A percentile compares a stretch with the other conserved stretches of the same genome.
Conservation (phyloP, 768 basidiomycete genomes). For the Neoboletus subvelutipes region DNA sequence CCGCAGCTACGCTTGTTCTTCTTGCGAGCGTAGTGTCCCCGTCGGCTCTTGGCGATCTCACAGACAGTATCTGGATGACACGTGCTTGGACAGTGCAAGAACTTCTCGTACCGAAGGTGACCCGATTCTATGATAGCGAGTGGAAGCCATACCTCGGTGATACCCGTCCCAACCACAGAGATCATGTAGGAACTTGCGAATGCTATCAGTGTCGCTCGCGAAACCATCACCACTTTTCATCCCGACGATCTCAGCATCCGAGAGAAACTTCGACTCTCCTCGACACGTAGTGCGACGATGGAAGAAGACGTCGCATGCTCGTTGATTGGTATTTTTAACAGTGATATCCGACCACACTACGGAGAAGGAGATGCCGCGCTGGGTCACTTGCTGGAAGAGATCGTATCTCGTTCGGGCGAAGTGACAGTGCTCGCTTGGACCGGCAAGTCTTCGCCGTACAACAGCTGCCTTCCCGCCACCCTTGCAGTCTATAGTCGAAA, state of each 20-base stretch:
- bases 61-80: constrained; percentile 6
- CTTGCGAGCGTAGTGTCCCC: neutral
- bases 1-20: neutral
- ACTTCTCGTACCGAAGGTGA: constrained; percentile 9
- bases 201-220: constrained; percentile 3
- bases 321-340: neutral
- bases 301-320: constrained; percentile 11
- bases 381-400: constrained; percentile 8
- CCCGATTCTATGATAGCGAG: constrained; percentile 9
- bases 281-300: neutral
- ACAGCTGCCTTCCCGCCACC: constrained; percentile 8
- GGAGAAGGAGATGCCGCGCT: constrained; percentile 3
- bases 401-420: constrained; percentile 1
- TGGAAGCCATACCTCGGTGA: constrained; percentile 15
- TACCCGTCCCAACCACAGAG: neutral
- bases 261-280: constrained; percentile 9
- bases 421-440: constrained; percentile 7
- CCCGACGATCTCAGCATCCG: constrained; percentile 3
- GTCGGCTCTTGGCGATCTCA: neutral
- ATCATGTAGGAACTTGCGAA: neutral
- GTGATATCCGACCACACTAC: constrained; percentile 8
- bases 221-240: constrained; percentile 2
- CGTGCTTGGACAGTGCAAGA: constrained; percentile 20
- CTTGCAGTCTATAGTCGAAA: neutral
- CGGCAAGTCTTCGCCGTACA: constrained; percentile 3